phyloP scores from a whole-genome alignment of 1,284 basidiomycete genomes.

The Lignosus rhinocerotis region DNA sequence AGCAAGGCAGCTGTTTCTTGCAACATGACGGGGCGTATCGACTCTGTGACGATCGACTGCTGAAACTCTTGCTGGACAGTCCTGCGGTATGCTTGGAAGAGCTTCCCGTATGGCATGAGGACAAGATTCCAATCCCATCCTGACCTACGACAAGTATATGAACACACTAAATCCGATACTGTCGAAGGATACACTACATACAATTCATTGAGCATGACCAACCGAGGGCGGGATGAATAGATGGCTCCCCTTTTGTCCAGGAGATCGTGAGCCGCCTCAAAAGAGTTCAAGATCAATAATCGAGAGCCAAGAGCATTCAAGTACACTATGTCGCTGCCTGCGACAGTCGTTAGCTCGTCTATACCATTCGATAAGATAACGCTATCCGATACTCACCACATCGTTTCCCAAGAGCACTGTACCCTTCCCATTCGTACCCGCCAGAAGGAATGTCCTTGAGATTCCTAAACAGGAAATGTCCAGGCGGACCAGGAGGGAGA shows the following conservation, averaged over 20 bases:
- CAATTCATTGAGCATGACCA: conserved; percentile 22
- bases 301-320: conserved; percentile 5
- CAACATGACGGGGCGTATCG: neutral
- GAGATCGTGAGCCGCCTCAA: conserved; percentile 12
- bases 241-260: conserved; percentile 14
- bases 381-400: too few relatives aligned
- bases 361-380: too few relatives aligned
- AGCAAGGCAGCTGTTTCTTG: conserved; percentile 2
- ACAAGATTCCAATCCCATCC: conserved; percentile 18
- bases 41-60: conserved; percentile 4
- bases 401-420: too few relatives aligned
- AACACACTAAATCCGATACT: neutral
- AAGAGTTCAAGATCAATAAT: conserved; percentile 32
- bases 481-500: too few relatives aligned
- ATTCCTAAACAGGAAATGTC: too few relatives aligned
- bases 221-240: conserved; percentile 10
- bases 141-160: conserved; percentile 2
- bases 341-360: too few relatives aligned
- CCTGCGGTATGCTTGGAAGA: conserved; percentile 6
- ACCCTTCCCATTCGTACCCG: too few relatives aligned
- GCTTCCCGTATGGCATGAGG: conserved; percentile 12
- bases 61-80: conserved; percentile 17
- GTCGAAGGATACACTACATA: conserved; percentile 4
- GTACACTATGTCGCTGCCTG: conserved; percentile 13
- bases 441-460: too few relatives aligned